Conservation (phyloP, 495 filamentous ascomycete species). For the Xylaria palmicola region DNA sequence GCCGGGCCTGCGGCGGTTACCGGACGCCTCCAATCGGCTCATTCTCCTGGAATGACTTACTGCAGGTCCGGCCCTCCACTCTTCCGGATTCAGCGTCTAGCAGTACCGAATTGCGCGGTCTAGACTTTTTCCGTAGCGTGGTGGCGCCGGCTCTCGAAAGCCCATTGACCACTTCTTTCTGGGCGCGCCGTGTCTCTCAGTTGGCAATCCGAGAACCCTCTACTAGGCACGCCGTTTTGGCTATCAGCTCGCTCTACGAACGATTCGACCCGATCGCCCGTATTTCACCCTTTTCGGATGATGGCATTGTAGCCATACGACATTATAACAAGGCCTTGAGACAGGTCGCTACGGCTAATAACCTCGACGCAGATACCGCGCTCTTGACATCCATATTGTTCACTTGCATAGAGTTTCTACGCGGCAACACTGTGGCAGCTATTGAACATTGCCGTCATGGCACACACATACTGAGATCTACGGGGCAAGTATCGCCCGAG, state of each 20-base stretch:
- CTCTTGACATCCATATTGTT: conserved; percentile 56
- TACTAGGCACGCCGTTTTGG: conserved; percentile 56
- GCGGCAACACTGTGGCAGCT: conserved; percentile 43
- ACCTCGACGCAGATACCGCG: conserved; percentile 29
- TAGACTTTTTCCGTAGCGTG: conserved; percentile 46
- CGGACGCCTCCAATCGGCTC: conserved; percentile 17
- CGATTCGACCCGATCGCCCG: conserved; percentile 23
- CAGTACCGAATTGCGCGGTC: conserved; percentile 30
- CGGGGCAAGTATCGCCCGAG: conserved; percentile 18
- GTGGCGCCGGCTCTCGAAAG: conserved; percentile 40
- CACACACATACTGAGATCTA: conserved; percentile 29
- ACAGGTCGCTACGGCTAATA: conserved; percentile 28
- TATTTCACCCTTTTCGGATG: not conserved
- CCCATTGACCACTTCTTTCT: conserved; percentile 50
- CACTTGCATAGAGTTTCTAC: conserved; percentile 54
- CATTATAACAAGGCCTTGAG: conserved; percentile 38
- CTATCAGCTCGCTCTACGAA: conserved; percentile 37
- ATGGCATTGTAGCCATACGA: conserved; percentile 15
- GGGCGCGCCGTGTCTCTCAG: conserved; percentile 51
- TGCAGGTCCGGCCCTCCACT: conserved; percentile 23
- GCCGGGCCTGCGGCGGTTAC: conserved; percentile 35
- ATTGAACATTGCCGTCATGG: conserved; percentile 43
- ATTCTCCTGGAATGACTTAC: conserved; percentile 26
- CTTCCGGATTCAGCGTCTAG: conserved; percentile 22
- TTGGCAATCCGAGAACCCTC: conserved; percentile 51